Base-by-base conservation (phyloP, 306 rosid genomes). In the Vicia faba region DNA sequence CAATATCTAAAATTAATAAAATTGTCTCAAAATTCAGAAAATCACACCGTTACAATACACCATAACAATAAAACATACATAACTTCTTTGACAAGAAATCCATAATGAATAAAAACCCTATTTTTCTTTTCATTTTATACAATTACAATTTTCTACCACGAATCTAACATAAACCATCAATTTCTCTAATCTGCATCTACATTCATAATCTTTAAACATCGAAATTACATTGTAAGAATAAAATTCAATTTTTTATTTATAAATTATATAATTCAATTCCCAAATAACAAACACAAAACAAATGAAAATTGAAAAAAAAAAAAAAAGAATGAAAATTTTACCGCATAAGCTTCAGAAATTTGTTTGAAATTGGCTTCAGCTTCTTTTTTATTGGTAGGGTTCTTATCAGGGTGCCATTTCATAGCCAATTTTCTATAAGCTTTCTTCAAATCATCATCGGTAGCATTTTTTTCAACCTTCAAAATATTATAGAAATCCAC, bases 381-480 rank as follows among this genome's bases (percentile, higher is more conserved):
- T 80, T 89, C 98, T 71, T 86, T 87, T 55, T 89, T 93, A 79
- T 71, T 71, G 64, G 68, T 86, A 29, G 90, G 97, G 71, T 93
- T 93, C 85, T 93, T 93, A 50, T 93, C 98, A 71, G 98, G 98
- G 55, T 93, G 98, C 98, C 98, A 93, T 89, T 92, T 92, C 96
- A 92, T 89, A 8, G 96, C 96, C 87, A 89, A 81, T 59, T 69
- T 87, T 68, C 98, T 82, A 65, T 92, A 92, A 7, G 96, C 81
- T 79, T 88, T 92, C 87, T 92, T 92, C 41, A 92, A 68, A 84
- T 89, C 98, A 19, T 92, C 98, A 11, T 89, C 98, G n/a, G 85
- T 88, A 7, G 89, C 96, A 75, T 79, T 86, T 64, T 82, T 77
- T 5, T 78, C 44, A 18, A 92, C 96, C 80, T 83, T 88, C 96